Evolutionary conservation across 2,329 filamentous ascomycete species (phyloP), one percentile per base, ranked within the genome.

Genomic region (Ceratocystis destructans): DNA sequence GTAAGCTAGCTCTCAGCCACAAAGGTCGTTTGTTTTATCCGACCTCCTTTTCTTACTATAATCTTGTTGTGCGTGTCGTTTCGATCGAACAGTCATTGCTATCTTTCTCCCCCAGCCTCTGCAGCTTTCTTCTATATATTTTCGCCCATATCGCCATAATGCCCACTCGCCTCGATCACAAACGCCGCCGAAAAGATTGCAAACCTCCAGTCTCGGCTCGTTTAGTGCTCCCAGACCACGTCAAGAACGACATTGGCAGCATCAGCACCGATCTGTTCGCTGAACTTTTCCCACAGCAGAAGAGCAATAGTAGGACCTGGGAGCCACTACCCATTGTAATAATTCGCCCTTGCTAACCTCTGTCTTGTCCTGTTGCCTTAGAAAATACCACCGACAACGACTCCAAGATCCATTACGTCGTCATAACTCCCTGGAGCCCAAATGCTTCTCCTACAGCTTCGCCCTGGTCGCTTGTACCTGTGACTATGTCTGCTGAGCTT

Each of bases 261-360:
- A 76, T 97, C 64, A 96, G 93, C 12, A 87, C 90, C 72, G 90
- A 96, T 75, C 80, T 99, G 64, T 90, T 92, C 72, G 79, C 82
- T 61, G 88, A 95, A 73, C 81, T 97, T 64, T 91, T 95, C 76
- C 86, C 89, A 69, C 78, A 64, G 28, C 59, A 57, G 33, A 64
- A 64, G 25, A 41, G 45, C 37, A 33, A 28, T 37, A 50, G 66
- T 68, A 65, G 12, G 37, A 22, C 25, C 44, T 31, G 45, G n/a
- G 31, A 57, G 61, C 15, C 44, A 48, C 55, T 22, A 5, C 5
- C 44, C 17, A 31, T 28, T 48, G 5, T 22, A n/a, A 53, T 3
- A 53, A 53, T 37, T 45, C 20, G 17, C 25, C 17, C 15, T 59
- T 59, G 55, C 33, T 62, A 33, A 75, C 73, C 72, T 41, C 37